A percentile compares a stretch with the other conserved stretches of the same genome.
Evolutionary conservation across 2,329 filamentous ascomycete species (phyloP).

Genomic region (Sporothrix brunneoviolacea): DNA sequence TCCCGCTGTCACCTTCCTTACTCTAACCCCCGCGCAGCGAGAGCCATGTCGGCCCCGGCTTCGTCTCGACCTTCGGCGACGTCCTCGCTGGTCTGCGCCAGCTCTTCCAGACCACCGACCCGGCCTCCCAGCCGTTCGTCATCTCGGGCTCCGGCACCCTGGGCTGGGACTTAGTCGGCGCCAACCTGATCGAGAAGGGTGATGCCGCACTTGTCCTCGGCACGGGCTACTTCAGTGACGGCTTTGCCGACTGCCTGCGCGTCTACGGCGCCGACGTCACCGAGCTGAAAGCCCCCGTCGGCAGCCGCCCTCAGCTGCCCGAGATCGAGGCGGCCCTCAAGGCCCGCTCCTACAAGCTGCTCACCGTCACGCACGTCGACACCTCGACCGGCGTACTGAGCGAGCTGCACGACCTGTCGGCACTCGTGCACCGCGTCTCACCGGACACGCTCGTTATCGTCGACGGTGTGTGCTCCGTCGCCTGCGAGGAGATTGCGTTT

Average conservation of each 20-base stretch:
- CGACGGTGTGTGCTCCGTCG: slow-evolving; percentile 95
- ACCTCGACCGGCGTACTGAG: slow-evolving; percentile 94
- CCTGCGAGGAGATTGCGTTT: slow-evolving; percentile 91
- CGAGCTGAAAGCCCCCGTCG: slow-evolving; percentile 83
- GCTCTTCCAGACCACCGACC: slow-evolving; percentile 84
- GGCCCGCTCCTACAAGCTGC: slow-evolving; percentile 85
- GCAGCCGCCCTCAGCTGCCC: slow-evolving; percentile 75
- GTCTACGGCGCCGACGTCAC: slow-evolving; percentile 88
- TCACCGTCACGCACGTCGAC: slow-evolving; percentile 95
- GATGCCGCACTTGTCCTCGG: slow-evolving; percentile 90
- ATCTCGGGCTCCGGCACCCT: slow-evolving; percentile 92
- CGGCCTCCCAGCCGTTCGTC: slow-evolving; percentile 81
- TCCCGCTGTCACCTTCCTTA: no score
- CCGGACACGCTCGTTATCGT: slow-evolving; percentile 88
- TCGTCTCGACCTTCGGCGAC: slow-evolving; percentile 87
- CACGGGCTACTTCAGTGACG: slow-evolving; percentile 95
- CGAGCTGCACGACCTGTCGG: slow-evolving; percentile 77
- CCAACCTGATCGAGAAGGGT: slow-evolving; percentile 82
- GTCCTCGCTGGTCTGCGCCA: slow-evolving; percentile 80
- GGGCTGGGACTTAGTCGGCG: slow-evolving; percentile 94
- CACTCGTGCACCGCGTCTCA: slow-evolving; percentile 77
- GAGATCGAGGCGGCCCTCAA: slow-evolving; percentile 85
- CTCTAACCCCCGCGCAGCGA: no score
- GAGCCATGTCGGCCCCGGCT: slow-evolving; percentile 84
- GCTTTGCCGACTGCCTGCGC: slow-evolving; percentile 84